phyloP scores from a whole-genome alignment of 192 early-diverging fungal species.

The Coemansia sp. region DNA sequence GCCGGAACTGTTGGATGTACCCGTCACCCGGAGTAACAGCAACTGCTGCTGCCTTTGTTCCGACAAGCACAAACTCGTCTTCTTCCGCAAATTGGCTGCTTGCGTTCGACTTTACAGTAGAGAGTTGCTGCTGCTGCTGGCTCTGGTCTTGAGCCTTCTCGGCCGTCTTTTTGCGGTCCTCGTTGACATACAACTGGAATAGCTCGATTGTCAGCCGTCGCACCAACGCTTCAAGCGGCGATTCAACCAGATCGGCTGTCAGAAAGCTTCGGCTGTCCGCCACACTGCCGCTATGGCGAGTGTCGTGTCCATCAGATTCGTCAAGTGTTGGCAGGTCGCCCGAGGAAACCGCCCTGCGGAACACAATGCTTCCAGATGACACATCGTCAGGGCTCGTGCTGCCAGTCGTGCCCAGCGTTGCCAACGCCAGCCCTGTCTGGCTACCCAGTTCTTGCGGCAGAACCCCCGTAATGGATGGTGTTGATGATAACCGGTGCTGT shows the following conservation, averaged over 20 bases:
- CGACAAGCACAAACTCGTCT: constrained; percentile 5
- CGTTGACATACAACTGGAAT: constrained; percentile 52
- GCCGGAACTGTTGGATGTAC: constrained; percentile 52
- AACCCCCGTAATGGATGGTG: not conserved
- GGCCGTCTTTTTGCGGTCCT: constrained; percentile 35
- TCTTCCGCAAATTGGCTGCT: not conserved
- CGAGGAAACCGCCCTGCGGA: constrained; percentile 49
- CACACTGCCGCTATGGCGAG: not conserved
- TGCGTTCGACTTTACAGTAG: not conserved
- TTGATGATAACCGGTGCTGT: constrained; percentile 1
- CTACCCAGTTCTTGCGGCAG: not conserved
- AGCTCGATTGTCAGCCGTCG: constrained; percentile 51
- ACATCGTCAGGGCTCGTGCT: constrained; percentile 2
- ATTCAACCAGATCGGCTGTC: constrained; percentile 50
- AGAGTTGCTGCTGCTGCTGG: not conserved
- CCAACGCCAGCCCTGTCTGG: not conserved
- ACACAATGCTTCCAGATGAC: constrained; percentile 29
- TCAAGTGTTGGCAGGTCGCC: constrained; percentile 51
- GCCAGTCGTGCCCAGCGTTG: not conserved
- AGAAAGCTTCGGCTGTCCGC: constrained; percentile 27
- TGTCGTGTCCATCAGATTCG: not conserved
- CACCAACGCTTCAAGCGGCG: constrained; percentile 52
- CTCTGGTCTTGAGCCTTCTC: not conserved
- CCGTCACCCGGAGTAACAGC: constrained; percentile 6
- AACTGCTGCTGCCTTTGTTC: not conserved